These are phyloP conservation scores for Alternaria brassicicola DNA, from an alignment of 2,329 filamentous ascomycete species.

Conservation along the genomic window DNA sequence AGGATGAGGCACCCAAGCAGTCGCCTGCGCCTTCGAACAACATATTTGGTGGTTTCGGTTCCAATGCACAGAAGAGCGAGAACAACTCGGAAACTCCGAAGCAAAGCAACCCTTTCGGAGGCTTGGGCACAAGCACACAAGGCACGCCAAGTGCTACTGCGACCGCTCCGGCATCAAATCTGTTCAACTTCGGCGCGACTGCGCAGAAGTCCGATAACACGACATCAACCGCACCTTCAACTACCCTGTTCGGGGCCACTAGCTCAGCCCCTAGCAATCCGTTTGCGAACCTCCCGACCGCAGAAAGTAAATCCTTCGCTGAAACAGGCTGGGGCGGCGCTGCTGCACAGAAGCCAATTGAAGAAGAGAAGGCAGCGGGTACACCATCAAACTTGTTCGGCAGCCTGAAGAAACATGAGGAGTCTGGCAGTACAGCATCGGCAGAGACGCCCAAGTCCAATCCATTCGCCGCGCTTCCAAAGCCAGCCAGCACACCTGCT, in stretches of 20 bases:
- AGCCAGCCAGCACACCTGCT: constrained; percentile 16
- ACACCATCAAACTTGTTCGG: constrained; percentile 24
- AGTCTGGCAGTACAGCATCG: constrained; percentile 10
- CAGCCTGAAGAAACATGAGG: constrained; percentile 23
- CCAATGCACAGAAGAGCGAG: constrained; percentile 20
- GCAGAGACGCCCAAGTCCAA: constrained; percentile 27
- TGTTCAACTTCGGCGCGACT: constrained; percentile 26
- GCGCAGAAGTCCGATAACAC: constrained; percentile 18
- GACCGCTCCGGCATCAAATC: constrained; percentile 15
- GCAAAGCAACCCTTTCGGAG: constrained; percentile 21
- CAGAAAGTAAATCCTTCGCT: constrained; percentile 11
- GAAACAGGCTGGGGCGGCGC: constrained; percentile 14
- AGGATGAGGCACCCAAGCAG: constrained; percentile 5
- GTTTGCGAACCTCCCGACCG: constrained; percentile 22
- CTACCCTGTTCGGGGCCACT: constrained; percentile 18
- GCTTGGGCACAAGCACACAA: constrained; percentile 18
- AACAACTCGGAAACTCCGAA: constrained; percentile 8
- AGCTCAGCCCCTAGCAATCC: constrained; percentile 14
- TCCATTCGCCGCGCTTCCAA: constrained; percentile 25
- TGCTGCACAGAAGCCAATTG: constrained; percentile 18
- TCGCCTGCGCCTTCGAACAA: constrained; percentile 17
- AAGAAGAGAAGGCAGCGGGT: constrained; percentile 15
- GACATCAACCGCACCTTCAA: constrained; percentile 18
- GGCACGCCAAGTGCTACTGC: constrained; percentile 14
- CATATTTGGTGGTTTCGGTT: constrained; percentile 26